Evolutionary conservation across 768 basidiomycete genomes (phyloP), one percentile per base, ranked within the genome.

Genomic region (Mycena albidolilacea): DNA sequence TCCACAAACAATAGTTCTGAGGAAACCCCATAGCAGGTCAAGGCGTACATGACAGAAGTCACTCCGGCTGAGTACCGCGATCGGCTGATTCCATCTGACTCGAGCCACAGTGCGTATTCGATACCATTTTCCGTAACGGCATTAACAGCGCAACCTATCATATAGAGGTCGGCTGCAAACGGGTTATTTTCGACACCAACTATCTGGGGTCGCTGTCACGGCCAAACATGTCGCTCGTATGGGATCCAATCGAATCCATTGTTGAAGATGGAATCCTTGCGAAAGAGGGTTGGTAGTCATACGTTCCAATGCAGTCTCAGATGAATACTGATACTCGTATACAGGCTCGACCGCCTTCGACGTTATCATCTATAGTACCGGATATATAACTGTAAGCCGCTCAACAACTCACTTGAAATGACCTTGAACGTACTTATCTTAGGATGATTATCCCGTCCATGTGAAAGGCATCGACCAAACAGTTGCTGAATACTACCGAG

Each of bases 81-180:
- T 39, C 59, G 21, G 35, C 57, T 64, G 38, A 63, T 57, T 62
- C 19, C 72, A 44, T 72, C 17, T 21, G 85, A 88, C 73, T 90
- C 91, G 1, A 79, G 82, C 19, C 87, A 52, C 46, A 62, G 71
- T 68, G 21, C 10, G 65, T 39, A 37, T 39, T 37, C 9, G 19
- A 1, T 41, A 11, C 39, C 17, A 23, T 9, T 4, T 7, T 43
- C 12, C 17, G 30, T 52, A 19, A n/a, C 37, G 30, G 2, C n/a
- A 59, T 43, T 10, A n/a, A 5, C 30, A 30, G 30, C 30, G 30
- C 30, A 19, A 48, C 10, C 17, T 19, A 19, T 46, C 0, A 35
- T 2, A 44, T 69, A 90, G 89, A 87, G 54, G 86, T 87, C 39
- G 91, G 91, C 23, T 92, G 91, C 78, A 92, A 91, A 79, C 86